A percentile compares a stretch with the other conserved stretches of the same genome.
phyloP scores from a whole-genome alignment of 352 stramenopile species.

The Phytophthora colocasiae region DNA sequence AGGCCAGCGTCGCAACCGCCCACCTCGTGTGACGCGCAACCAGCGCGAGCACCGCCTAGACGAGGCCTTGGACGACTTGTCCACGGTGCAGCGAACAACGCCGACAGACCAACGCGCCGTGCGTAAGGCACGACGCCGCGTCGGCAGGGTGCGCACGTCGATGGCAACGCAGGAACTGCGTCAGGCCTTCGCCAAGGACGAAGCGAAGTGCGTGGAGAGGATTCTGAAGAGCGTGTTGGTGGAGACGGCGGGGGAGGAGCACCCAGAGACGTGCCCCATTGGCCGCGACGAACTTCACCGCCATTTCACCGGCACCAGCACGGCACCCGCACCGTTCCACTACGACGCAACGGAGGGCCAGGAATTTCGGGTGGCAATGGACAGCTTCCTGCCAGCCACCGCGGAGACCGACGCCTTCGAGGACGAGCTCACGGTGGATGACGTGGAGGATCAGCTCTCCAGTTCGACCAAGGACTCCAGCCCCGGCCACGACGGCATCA shows the following conservation, averaged over 20 bases:
- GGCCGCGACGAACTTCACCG: no score
- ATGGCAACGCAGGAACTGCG: constrained; percentile 3
- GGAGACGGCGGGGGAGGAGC: background rate
- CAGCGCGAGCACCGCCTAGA: constrained; percentile 7
- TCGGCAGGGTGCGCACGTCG: constrained; percentile 4
- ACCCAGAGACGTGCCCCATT: background rate
- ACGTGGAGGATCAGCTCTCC: constrained; percentile 36
- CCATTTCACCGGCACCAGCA: background rate
- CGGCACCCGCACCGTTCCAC: no score
- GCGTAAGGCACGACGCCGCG: constrained; percentile 5
- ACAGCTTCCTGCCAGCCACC: background rate
- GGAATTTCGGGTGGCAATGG: background rate
- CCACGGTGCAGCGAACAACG: background rate
- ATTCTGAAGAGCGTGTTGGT: background rate
- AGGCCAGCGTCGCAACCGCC: background rate
- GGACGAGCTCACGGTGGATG: constrained; percentile 2
- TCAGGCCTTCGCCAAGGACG: background rate
- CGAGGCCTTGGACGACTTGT: constrained; percentile 12
- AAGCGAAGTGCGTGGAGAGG: constrained; percentile 4
- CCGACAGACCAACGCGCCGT: background rate
- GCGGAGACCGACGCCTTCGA: background rate
- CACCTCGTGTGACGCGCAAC: constrained; percentile 7
- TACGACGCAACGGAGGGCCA: no score
- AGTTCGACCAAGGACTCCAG: background rate
- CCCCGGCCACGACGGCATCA: constrained; percentile 31